Evolutionary conservation across 208 protist genomes (phyloP), one percentile per base, ranked within the genome.

Genomic region (Leishmania lainsoni): DNA sequence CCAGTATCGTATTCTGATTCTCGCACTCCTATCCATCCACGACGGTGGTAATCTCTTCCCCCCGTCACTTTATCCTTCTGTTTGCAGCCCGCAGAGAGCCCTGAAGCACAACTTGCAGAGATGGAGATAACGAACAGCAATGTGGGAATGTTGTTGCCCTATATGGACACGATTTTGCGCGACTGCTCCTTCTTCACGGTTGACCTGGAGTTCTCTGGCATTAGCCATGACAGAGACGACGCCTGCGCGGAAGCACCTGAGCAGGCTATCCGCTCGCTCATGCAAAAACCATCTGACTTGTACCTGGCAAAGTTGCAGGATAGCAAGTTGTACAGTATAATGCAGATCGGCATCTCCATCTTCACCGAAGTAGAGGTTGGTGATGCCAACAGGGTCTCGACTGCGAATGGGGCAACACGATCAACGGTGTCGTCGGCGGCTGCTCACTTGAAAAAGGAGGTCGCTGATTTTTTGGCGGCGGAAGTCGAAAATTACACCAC

Each of bases 171-270:
- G 2, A 83, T 81, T 35, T 86, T 89, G 56, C 79, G 80, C 42
- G 76, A 66, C 26, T 90, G 89, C 52, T 48, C 56, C 49, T 95
- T 86, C 79, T 85, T 93, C 17, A 73, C 87, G 17, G 51, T 95
- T 2, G 89, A 95, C 65, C 76, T 93, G 26, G 92, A 95, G 79
- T 95, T 94, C 79, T 89, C 84, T 16, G 92, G 92, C 29, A 91
- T 93, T 69, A 83, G 90, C 61, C 81, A 71, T 35, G 81, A 83
- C 1, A 32, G 58, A 9, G 22, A 32, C 0, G 71, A 69, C 9
- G 65, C 63, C 0, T 73, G 32, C 10, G 51, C 78, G 17, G 56
- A 74, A 35, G 61, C 54, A 2, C 65, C 79, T 2, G 78, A 71
- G 22, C 58, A 65, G 9, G 32, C 80, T 56, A 51, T 71, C 10